Percentiles rank a stretch among this genome's conserved stretches.
These are phyloP conservation scores for Globisporangium paddicum DNA, from an alignment of 352 stramenopile genomes.

Conservation along the genomic window DNA sequence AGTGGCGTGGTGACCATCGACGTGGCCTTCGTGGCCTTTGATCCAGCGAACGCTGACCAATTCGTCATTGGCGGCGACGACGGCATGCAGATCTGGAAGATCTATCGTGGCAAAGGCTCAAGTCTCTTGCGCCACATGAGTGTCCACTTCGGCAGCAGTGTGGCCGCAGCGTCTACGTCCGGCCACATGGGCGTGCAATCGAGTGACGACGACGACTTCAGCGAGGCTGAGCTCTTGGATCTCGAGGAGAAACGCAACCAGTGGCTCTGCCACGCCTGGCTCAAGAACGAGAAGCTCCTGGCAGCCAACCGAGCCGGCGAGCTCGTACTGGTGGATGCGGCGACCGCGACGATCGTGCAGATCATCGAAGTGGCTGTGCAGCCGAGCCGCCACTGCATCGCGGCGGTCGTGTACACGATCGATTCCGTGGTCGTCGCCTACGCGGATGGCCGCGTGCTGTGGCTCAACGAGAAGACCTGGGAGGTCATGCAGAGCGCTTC, in stretches of 20 bases:
- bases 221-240: conserved; percentile 21
- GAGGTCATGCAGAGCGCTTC: conserved; percentile 33
- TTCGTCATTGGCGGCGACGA: conserved; percentile 60
- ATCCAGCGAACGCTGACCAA: conserved; percentile 50
- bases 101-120: conserved; percentile 32
- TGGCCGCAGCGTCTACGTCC: not conserved
- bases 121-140: conserved; percentile 28
- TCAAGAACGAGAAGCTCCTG: conserved; percentile 36
- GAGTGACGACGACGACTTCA: not conserved
- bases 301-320: conserved; percentile 51
- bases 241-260: conserved; percentile 44
- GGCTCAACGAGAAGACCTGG: conserved; percentile 38
- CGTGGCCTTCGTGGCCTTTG: conserved; percentile 60
- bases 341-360: conserved; percentile 22
- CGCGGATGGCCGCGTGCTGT: conserved; percentile 39
- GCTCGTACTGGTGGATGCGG: conserved; percentile 44
- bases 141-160: not conserved
- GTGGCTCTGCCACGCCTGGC: conserved; percentile 56
- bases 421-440: conserved; percentile 52
- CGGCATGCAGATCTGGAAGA: conserved; percentile 65
- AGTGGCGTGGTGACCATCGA: conserved; percentile 20
- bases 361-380: conserved; percentile 28
- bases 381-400: conserved; percentile 32
- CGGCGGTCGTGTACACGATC: conserved; percentile 40
- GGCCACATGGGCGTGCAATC: not conserved